Evolutionary conservation across 1,284 basidiomycete genomes (phyloP), one percentile per base, ranked within the genome.

Genomic region (Malassezia japonica): DNA sequence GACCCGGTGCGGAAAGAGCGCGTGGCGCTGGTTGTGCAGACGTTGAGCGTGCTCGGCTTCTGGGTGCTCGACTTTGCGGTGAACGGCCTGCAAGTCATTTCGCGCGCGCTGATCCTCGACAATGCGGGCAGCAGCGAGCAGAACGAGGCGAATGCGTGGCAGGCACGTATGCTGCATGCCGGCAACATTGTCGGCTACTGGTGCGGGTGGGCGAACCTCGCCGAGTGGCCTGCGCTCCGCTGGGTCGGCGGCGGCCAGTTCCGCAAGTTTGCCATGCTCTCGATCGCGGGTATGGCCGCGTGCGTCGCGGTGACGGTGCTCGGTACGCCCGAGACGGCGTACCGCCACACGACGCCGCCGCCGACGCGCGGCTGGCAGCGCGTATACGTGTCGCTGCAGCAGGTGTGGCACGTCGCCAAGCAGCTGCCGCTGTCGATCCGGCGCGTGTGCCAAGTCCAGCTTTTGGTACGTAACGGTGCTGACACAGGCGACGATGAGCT

Each of bases 91-190:
- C 90, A 95, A 79, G 90, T 89, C 1, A 89, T 89, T 3, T 76
- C 92, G 18, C 80, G 91, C 29, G 94, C 94, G 68, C 80, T 98
- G 20, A 79, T 95, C 12, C 79, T 98, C 51, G 92, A 98, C 72
- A 77, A 90, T 38, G 83, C 87, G 0, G 89, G 89, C 4, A 80
- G 83, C 3, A 80, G 84, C 57, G 90, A 96, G 74, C 80, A 95
- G 29, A 89, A 84, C 58, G 79, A 83, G 13, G 90, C 86, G 6
- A 98, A 95, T 75, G 92, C 92, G n/a, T 98, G 92, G 91, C 89
- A 95, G 63, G 87, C 90, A 15, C 79, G 88, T 15, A 68, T 69
- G 66, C 62, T 62, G 18, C 64, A 67, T 21, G 42, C 55, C 1
- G 66, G 64, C 37, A 69, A 69, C 39, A 61, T 71, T 2, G 40